Evolutionary conservation across 805 yeast genomes (phyloP).

Genomic region (Ogataea corticis): DNA sequence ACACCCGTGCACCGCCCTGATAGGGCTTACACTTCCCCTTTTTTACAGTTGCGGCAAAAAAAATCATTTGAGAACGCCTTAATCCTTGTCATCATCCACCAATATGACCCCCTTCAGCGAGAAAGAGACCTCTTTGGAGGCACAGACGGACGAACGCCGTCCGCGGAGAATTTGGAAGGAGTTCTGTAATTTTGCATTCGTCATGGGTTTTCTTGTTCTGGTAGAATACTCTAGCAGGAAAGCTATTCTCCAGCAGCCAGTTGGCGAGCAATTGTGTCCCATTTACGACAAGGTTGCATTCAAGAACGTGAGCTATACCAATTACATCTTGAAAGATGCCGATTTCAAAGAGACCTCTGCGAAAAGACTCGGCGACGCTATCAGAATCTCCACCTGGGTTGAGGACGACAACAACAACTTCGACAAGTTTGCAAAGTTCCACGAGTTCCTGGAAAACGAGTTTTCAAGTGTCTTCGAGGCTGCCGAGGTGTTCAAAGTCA

Average conservation of each 20-base stretch:
- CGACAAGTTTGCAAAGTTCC: conserved; percentile 36
- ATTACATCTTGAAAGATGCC: conserved; percentile 36
- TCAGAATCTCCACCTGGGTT: conserved; percentile 53
- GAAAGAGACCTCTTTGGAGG: not conserved
- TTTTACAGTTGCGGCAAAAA: too few species aligned
- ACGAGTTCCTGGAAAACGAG: conserved; percentile 47
- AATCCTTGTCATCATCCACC: not conserved
- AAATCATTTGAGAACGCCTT: too few species aligned
- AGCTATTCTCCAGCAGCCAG: not conserved
- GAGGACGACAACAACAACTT: conserved; percentile 25
- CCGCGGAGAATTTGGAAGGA: not conserved
- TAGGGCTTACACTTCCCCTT: too few species aligned
- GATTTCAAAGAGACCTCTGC: conserved; percentile 39
- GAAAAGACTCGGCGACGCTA: conserved; percentile 46
- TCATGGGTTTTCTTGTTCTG: not conserved
- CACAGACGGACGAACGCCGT: not conserved
- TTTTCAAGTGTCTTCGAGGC: conserved; percentile 52
- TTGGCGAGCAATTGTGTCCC: conserved; percentile 28
- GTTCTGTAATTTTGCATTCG: not conserved
- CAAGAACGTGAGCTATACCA: conserved; percentile 12
- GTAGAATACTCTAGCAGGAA: not conserved
- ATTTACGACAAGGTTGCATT: conserved; percentile 25
- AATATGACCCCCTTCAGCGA: not conserved
- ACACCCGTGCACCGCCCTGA: too few species aligned
- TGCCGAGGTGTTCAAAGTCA: conserved; percentile 53